These are phyloP conservation scores for Syzygium aqueum DNA, from an alignment of 345 rosid species.

Conservation along the genomic window DNA sequence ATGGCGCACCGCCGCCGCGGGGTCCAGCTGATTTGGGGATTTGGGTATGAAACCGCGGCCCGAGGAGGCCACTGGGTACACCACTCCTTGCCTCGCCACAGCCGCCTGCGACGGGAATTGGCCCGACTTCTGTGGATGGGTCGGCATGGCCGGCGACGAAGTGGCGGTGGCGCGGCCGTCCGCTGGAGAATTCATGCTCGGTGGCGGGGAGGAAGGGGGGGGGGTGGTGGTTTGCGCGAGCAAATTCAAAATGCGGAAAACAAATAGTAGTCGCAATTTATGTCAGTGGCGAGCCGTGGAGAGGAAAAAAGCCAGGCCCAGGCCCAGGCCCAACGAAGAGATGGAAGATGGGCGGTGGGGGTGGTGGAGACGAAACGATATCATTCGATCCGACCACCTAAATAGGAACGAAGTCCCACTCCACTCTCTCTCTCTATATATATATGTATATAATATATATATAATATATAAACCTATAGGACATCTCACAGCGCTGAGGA, in stretches of 20 bases:
- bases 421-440: background rate
- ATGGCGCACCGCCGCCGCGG: conserved; percentile 5
- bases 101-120: background rate
- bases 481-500: background rate
- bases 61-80: conserved; percentile 56
- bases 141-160: background rate
- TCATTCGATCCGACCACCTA: background rate
- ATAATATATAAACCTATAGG: too few relatives aligned
- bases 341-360: background rate
- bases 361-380: background rate
- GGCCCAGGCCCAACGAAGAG: background rate
- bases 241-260: background rate
- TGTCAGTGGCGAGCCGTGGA: background rate
- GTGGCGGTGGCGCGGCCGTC: background rate
- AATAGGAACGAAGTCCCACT: background rate
- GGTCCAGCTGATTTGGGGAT: conserved; percentile 19
- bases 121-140: background rate
- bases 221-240: background rate
- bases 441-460: background rate
- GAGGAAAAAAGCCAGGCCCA: background rate
- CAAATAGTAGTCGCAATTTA: background rate
- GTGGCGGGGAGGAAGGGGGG: background rate
- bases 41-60: conserved; percentile 59
- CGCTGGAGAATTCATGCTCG: background rate
- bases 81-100: conserved; percentile 2